Evolutionary conservation across 1,284 basidiomycete genomes (phyloP).

Genomic region (Ustilago xerochloae): DNA sequence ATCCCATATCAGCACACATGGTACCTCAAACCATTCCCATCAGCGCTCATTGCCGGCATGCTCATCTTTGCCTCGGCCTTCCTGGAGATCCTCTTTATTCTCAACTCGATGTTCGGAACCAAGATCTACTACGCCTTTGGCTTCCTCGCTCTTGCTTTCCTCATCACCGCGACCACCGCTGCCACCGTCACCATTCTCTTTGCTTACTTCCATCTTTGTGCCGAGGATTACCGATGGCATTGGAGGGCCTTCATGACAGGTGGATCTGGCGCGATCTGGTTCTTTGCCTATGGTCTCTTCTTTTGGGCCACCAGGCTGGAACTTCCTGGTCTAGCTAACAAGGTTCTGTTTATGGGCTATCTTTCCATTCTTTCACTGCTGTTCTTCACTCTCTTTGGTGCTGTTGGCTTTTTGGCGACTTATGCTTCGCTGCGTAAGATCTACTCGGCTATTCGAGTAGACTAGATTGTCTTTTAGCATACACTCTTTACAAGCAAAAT

Average conservation of each 20-base stretch:
- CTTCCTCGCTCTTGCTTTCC: slow-evolving; percentile 88
- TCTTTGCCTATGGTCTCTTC: slow-evolving; percentile 81
- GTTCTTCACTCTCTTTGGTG: slow-evolving; percentile 87
- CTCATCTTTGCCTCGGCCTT: slow-evolving; percentile 96
- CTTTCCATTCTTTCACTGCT: slow-evolving; percentile 83
- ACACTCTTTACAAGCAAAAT: neutral
- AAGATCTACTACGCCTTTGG: slow-evolving; percentile 76
- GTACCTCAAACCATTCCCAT: slow-evolving; percentile 72
- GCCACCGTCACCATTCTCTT: slow-evolving; percentile 63
- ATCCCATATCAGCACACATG: slow-evolving; percentile 68
- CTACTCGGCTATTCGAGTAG: slow-evolving; percentile 62
- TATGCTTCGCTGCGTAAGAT: slow-evolving; percentile 54
- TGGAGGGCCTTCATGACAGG: slow-evolving; percentile 96
- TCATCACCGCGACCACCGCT: slow-evolving; percentile 77
- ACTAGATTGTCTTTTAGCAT: slow-evolving; percentile 22
- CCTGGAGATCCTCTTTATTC: slow-evolving; percentile 92
- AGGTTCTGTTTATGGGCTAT: slow-evolving; percentile 91
- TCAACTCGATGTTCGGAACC: slow-evolving; percentile 92
- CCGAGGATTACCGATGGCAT: slow-evolving; percentile 98
- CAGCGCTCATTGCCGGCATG: slow-evolving; percentile 85
- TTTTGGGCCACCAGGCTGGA: slow-evolving; percentile 89
- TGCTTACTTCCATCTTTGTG: slow-evolving; percentile 85
- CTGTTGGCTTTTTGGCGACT: slow-evolving; percentile 56
- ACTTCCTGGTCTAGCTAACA: slow-evolving; percentile 83
- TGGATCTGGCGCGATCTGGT: slow-evolving; percentile 92